A percentile compares a stretch with the other conserved stretches of the same genome.
Conservation (phyloP, 192 early-diverging fungal species). For the Entomortierella chlamydospora region DNA sequence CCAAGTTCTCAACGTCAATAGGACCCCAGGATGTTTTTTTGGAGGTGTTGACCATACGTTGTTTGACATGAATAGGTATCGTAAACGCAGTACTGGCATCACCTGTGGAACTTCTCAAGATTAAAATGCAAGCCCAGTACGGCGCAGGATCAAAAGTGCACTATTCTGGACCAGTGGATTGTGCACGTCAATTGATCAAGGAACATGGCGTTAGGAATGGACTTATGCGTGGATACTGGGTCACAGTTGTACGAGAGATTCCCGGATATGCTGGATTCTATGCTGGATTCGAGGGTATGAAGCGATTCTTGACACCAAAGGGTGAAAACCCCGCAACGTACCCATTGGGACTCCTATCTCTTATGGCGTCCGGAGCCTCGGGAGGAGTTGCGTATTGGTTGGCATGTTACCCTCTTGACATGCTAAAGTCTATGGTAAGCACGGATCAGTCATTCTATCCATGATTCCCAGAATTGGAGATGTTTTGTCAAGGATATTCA, state of each 20-base stretch:
- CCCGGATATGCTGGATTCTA: conserved; percentile 92
- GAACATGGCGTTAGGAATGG: conserved; percentile 77
- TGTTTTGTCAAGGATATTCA: too few species aligned
- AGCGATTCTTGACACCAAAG: conserved; percentile 69
- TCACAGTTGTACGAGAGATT: conserved; percentile 81
- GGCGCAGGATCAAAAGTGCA: conserved; percentile 46
- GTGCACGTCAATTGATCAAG: conserved; percentile 72
- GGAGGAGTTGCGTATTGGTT: conserved; percentile 88
- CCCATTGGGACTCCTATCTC: conserved; percentile 51
- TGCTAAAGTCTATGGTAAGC: conserved; percentile 79
- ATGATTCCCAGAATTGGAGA: too few species aligned
- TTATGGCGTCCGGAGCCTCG: conserved; percentile 84
- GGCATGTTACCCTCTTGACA: conserved; percentile 87
- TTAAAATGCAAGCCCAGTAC: conserved; percentile 93
- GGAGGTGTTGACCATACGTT: too few species aligned
- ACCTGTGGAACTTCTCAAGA: conserved; percentile 96
- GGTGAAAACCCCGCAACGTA: conserved; percentile 64
- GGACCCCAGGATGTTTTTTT: too few species aligned
- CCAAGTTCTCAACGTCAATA: too few species aligned
- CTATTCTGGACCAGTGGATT: conserved; percentile 74
- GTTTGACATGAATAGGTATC: conserved; percentile 58
- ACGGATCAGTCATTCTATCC: not conserved
- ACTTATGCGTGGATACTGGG: conserved; percentile 86
- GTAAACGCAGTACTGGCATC: conserved; percentile 88
- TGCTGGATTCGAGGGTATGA: conserved; percentile 82